Conservation (phyloP, 768 basidiomycete species). For the Thelephora ganbajun region DNA sequence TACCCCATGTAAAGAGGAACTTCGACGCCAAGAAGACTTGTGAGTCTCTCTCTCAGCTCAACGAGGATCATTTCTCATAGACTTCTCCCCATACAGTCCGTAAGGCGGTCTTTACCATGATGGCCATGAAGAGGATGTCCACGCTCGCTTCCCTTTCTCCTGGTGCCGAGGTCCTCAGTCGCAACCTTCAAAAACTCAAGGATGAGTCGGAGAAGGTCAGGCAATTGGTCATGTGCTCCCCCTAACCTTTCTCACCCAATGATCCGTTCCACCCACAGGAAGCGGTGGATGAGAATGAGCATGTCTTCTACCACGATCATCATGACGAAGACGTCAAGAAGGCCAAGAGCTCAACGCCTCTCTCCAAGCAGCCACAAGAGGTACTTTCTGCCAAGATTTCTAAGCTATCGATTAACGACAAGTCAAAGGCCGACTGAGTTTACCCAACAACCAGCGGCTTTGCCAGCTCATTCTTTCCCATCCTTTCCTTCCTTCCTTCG, state of each 20-base stretch:
- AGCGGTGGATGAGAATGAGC: not conserved
- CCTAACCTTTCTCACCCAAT: not conserved
- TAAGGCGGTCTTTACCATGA: slow-evolving; percentile 76
- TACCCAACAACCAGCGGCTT: too few relatives aligned
- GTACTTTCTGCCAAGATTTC: too few relatives aligned
- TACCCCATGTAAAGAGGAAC: slow-evolving; percentile 80
- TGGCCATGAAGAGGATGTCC: slow-evolving; percentile 73
- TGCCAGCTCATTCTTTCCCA: too few relatives aligned
- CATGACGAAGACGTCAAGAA: not conserved
- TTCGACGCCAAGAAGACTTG: slow-evolving; percentile 84
- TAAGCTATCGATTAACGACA: too few relatives aligned
- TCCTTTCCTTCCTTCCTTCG: too few relatives aligned
- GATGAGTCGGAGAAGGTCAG: slow-evolving; percentile 63
- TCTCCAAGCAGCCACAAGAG: too few relatives aligned
- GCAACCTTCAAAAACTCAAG: slow-evolving; percentile 56
- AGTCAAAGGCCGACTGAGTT: too few relatives aligned
- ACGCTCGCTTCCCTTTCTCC: slow-evolving; percentile 28
- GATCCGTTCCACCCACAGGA: not conserved
- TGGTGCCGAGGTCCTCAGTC: slow-evolving; percentile 36
- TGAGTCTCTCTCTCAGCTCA: slow-evolving; percentile 22
- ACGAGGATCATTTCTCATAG: not conserved
- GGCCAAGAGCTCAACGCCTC: not conserved
- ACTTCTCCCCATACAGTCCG: slow-evolving; percentile 40
- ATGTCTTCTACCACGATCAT: not conserved
- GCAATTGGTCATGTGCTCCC: not conserved